Base-by-base conservation (phyloP, 108 stramenopile genomes). In the Fistulifera solaris region DNA sequence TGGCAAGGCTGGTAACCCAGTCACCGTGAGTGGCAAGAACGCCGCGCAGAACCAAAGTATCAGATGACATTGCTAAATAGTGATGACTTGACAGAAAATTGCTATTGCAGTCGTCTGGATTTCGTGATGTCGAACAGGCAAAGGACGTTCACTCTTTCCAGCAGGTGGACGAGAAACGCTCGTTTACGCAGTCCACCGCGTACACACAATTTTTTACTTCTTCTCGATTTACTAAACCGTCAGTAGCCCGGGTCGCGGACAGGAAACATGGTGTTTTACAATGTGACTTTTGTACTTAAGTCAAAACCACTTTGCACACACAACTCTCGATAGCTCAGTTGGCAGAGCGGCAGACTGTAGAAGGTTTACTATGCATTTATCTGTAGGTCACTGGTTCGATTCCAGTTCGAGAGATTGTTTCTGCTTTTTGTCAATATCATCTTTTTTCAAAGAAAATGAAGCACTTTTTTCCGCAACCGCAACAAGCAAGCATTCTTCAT, bases 1-100 rank as follows among this genome's bases (percentile, higher is more conserved):
- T 96, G 54, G 98, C 96, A 71, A 99, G 89, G 76, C 91, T 83
- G 64, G 99, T 99, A 13, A 99, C 96, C 98, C 98, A 99, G 78
- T 95, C 95, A 49, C 75, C 66, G 72, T 99, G 98, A 54, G 94
- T 96, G 58, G 70, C 54, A 35, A 99, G 83, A 63, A 86, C 78
- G 54, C 94, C 96, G 61, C 96, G 89, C 45, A 93, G 83, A 59
- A 72, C 72, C 39, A 99, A 75, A 61, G 91, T 90, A 69, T 96
- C 97, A 58, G 85, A 73, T 27, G 50, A 51, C 50, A 51, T 51
- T 35, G 31, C 31, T 35, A 35, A 35, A 6, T 6, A 35, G 31
- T 6, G 8, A 35, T 35, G 31, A 3, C 8, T 35, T 35, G 31
- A 3, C 8, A 8, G 31, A 6, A 35, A 35, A 8, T 8, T 35